Evolutionary conservation across 441 rosid genomes (phyloP).

Genomic region (Omphalea diandra): DNA sequence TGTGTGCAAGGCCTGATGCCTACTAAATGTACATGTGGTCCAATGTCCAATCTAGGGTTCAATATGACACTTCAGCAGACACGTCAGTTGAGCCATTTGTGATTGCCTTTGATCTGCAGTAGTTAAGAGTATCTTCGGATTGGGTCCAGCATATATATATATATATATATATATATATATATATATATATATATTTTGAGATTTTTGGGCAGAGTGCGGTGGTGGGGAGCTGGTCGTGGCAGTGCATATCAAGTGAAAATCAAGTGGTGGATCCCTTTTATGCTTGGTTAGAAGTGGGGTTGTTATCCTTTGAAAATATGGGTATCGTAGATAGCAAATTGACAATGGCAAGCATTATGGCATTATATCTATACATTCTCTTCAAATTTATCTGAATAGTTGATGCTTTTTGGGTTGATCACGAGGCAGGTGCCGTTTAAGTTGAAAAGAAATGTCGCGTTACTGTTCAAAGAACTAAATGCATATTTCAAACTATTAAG

Average conservation of each 20-base stretch:
- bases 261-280: neutral
- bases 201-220: too few relatives aligned
- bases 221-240: too few relatives aligned
- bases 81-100: neutral
- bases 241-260: neutral
- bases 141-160: too few relatives aligned
- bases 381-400: neutral
- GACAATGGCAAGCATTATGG: too few relatives aligned
- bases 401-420: neutral
- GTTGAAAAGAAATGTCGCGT: too few relatives aligned
- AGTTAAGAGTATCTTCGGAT: too few relatives aligned
- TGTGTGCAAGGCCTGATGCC: slow-evolving; percentile 3
- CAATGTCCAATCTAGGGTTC: neutral
- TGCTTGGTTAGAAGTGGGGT: too few relatives aligned
- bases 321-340: neutral
- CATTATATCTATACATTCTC: neutral
- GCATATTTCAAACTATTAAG: too few relatives aligned
- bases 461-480: too few relatives aligned
- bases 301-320: neutral
- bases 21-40: neutral
- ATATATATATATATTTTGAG: too few relatives aligned
- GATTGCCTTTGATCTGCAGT: too few relatives aligned
- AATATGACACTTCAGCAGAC: neutral
- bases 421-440: neutral
- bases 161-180: too few relatives aligned